phyloP scores from a whole-genome alignment of 2,329 filamentous ascomycete genomes.

The Calonectria pteridis region DNA sequence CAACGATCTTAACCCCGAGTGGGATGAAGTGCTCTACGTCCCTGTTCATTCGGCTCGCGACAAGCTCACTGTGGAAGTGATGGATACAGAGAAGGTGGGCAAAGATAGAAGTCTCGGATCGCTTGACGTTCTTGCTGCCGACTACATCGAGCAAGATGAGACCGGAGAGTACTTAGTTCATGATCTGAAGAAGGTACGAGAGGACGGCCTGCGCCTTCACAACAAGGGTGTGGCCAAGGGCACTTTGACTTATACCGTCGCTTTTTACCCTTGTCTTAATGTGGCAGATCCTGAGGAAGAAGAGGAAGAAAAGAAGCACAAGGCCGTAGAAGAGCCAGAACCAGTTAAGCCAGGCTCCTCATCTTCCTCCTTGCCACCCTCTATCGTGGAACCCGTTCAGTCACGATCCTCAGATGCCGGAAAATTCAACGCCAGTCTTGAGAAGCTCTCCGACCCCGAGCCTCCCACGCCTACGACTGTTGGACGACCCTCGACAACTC shows the following conservation, averaged over 20 bases:
- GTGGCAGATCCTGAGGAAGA: conserved; percentile 92
- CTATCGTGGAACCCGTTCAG: conserved; percentile 17
- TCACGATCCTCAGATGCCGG: conserved; percentile 51
- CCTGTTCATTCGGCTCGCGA: conserved; percentile 89
- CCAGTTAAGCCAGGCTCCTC: neutral
- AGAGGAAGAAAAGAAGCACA: conserved; percentile 63
- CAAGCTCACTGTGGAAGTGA: conserved; percentile 89
- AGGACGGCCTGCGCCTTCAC: conserved; percentile 79
- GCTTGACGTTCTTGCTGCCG: conserved; percentile 80
- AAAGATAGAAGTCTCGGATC: conserved; percentile 90
- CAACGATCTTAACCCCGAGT: conserved; percentile 95
- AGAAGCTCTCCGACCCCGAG: conserved; percentile 43
- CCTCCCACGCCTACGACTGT: conserved; percentile 53
- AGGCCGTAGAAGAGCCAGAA: conserved; percentile 29
- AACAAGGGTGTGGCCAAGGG: conserved; percentile 83
- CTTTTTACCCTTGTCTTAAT: conserved; percentile 92
- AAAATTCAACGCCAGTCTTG: conserved; percentile 57
- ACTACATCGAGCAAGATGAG: conserved; percentile 84
- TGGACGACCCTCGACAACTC: conserved; percentile 58
- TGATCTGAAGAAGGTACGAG: conserved; percentile 77
- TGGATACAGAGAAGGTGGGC: conserved; percentile 94
- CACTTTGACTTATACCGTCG: conserved; percentile 81
- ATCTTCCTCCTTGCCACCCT: conserved; percentile 11
- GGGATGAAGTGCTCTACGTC: conserved; percentile 95
- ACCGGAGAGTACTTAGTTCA: conserved; percentile 84